Percentiles rank a stretch among this genome's conserved stretches.
These are phyloP conservation scores for Xanthoceras sorbifolium DNA, from an alignment of 345 rosid species.

Conservation along the genomic window DNA sequence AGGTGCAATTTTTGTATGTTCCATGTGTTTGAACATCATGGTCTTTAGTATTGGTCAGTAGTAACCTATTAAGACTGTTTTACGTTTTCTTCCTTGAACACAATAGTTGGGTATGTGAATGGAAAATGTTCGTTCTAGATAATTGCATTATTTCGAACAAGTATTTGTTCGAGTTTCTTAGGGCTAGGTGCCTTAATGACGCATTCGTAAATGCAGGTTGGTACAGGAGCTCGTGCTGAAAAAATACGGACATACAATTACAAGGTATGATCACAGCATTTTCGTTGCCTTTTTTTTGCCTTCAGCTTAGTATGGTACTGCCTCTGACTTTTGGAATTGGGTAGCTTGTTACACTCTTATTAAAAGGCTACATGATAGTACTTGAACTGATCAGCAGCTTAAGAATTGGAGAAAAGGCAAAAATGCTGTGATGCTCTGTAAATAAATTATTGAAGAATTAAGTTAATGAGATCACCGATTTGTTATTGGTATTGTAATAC, in stretches of 20 bases:
- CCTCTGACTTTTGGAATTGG: background rate
- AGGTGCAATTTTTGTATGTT: background rate
- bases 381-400: background rate
- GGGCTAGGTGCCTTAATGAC: constrained; percentile 15
- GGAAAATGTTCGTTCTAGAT: background rate
- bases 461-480: too few species aligned
- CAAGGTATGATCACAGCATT: constrained; percentile 50
- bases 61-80: background rate
- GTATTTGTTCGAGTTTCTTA: background rate
- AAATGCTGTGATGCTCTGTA: background rate
- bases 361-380: background rate
- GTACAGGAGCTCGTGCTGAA: constrained; percentile 94
- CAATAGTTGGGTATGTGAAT: background rate
- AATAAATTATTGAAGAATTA: background rate
- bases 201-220: constrained; percentile 55
- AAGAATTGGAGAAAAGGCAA: background rate
- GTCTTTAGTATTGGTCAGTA: background rate
- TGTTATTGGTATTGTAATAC: background rate
- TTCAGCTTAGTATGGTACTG: background rate
- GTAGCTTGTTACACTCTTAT: background rate
- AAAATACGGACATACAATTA: constrained; percentile 93
- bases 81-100: background rate
- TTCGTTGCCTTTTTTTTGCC: background rate
- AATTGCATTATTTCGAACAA: background rate
- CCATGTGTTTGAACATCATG: background rate